Conservation (phyloP, 805 yeast genomes). For the Candida saitoana region DNA sequence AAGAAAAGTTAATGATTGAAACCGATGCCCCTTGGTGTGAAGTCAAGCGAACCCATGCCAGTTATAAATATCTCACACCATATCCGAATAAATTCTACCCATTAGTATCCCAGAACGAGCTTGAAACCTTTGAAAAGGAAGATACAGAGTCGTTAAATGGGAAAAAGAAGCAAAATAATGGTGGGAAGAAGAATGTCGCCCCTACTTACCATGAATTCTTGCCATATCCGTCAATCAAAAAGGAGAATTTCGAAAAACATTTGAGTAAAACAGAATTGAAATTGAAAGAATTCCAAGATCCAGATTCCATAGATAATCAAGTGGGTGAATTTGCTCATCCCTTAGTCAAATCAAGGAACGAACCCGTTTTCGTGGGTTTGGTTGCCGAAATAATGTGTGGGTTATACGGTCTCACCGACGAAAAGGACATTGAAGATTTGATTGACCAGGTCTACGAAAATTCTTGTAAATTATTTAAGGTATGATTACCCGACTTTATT, state of each 20-base stretch:
- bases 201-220: conserved; percentile 41
- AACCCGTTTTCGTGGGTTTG: conserved; percentile 81
- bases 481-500: conserved; percentile 6
- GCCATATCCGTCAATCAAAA: conserved; percentile 63
- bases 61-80: conserved; percentile 52
- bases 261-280: conserved; percentile 10
- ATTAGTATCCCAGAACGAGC: conserved; percentile 9
- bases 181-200: conserved; percentile 15
- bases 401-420: conserved; percentile 25
- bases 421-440: conserved; percentile 26
- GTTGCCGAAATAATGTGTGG: conserved; percentile 55
- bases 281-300: conserved; percentile 7
- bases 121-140: conserved; percentile 7
- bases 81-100: conserved; percentile 61
- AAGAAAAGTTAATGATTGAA: conserved; percentile 70
- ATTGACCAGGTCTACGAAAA: conserved; percentile 34
- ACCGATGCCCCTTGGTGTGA: conserved; percentile 99
- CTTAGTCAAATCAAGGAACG: conserved; percentile 80
- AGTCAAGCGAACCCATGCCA: conserved; percentile 75
- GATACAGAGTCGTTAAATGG: not conserved
- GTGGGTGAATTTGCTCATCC: conserved; percentile 35
- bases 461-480: conserved; percentile 29
- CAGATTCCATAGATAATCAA: conserved; percentile 9
- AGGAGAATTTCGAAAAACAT: conserved; percentile 51
- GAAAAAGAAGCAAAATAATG: not conserved